phyloP scores from a whole-genome alignment of 768 basidiomycete genomes.

The Leucosporidium scottii region DNA sequence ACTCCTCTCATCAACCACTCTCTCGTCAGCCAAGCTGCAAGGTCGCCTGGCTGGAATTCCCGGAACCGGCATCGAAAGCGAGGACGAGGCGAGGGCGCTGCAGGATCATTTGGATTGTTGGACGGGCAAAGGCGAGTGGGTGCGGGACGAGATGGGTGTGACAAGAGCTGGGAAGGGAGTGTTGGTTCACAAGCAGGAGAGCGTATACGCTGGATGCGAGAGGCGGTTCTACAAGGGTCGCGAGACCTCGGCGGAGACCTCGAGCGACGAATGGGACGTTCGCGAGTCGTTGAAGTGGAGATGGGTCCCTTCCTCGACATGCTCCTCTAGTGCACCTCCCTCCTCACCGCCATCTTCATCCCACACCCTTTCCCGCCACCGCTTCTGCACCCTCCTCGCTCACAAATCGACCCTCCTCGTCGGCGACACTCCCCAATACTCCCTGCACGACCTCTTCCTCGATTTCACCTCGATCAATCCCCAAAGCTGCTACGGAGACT shows the following conservation, averaged over 20 bases:
- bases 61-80: slow-evolving; percentile 27
- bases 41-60: slow-evolving; percentile 22
- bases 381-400: slow-evolving; percentile 33
- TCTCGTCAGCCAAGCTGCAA: background rate
- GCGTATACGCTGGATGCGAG: slow-evolving; percentile 31
- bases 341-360: background rate
- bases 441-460: slow-evolving; percentile 37
- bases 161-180: slow-evolving; percentile 6
- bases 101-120: slow-evolving; percentile 36
- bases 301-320: slow-evolving; percentile 24
- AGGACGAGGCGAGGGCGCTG: slow-evolving; percentile 16
- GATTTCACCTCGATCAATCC: slow-evolving; percentile 31
- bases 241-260: background rate
- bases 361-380: background rate
- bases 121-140: slow-evolving; percentile 25
- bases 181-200: slow-evolving; percentile 36
- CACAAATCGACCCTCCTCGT: slow-evolving; percentile 36
- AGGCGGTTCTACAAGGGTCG: slow-evolving; percentile 35
- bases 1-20: background rate
- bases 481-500: slow-evolving; percentile 37
- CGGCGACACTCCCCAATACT: slow-evolving; percentile 36
- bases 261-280: slow-evolving; percentile 27
- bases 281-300: slow-evolving; percentile 35
- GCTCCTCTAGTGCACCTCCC: background rate
- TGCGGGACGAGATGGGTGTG: slow-evolving; percentile 11